Evolutionary conservation across 2,329 filamentous ascomycete species (phyloP).

Genomic region (Cladophialophora yegresii): DNA sequence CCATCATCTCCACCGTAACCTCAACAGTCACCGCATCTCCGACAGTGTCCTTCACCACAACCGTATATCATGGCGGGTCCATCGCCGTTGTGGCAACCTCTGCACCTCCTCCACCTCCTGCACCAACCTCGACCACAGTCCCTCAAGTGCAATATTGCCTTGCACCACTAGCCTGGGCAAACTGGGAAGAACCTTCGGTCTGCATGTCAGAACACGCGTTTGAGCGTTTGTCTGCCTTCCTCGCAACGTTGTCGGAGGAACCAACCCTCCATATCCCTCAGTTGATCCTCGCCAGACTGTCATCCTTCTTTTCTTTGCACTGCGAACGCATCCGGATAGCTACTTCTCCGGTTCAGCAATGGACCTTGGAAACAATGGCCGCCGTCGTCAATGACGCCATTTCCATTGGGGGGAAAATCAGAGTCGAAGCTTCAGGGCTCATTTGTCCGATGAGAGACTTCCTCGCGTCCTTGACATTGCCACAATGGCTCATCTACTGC

Average conservation of each 20-base stretch:
- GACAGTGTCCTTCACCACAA: not conserved
- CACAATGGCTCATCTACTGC: not conserved
- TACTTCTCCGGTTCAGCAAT: not conserved
- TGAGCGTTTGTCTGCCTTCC: not conserved
- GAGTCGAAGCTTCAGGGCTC: not conserved
- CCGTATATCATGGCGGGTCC: not conserved
- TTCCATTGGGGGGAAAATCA: not conserved
- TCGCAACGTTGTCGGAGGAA: too few species aligned
- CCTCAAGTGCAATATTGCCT: not conserved
- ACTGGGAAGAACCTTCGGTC: not conserved
- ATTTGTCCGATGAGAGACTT: not conserved
- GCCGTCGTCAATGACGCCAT: not conserved
- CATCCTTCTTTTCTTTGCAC: not conserved
- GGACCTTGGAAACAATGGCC: not conserved
- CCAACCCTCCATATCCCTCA: not conserved
- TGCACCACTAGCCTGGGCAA: not conserved
- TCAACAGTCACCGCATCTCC: constrained; percentile 8
- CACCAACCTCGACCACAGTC: not conserved
- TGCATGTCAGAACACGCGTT: not conserved
- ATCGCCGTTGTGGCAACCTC: not conserved
- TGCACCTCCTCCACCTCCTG: not conserved
- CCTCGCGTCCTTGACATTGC: not conserved
- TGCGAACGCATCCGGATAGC: not conserved
- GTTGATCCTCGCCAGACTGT: not conserved
- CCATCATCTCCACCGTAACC: constrained; percentile 1